A percentile compares a stretch with the other conserved stretches of the same genome.
Conservation (phyloP, 192 early-diverging fungal genomes). For the Linderina pennispora region DNA sequence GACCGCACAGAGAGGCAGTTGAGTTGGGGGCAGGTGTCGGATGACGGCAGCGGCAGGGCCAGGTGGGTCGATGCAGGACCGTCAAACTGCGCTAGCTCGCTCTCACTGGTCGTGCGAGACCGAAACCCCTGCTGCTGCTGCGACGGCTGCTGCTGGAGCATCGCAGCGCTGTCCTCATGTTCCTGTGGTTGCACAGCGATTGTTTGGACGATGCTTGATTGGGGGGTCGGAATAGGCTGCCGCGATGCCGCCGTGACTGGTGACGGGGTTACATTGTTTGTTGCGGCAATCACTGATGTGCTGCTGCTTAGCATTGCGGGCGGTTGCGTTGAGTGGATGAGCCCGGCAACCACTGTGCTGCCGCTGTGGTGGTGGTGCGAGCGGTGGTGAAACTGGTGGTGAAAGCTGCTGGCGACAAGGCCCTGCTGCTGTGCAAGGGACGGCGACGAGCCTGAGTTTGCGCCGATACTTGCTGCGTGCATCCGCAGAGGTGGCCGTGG, state of each 20-base stretch:
- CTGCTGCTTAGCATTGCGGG: too few relatives aligned
- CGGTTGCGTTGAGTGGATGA: too few relatives aligned
- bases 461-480: constrained; percentile 35
- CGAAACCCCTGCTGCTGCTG: constrained; percentile 31
- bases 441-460: constrained; percentile 1
- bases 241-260: background rate
- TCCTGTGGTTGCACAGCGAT: constrained; percentile 5
- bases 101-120: constrained; percentile 34
- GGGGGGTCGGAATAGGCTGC: background rate
- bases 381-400: too few relatives aligned
- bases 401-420: too few relatives aligned
- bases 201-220: too few relatives aligned
- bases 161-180: too few relatives aligned
- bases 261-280: too few relatives aligned
- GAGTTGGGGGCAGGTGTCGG: constrained; percentile 16
- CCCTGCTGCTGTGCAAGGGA: too few relatives aligned
- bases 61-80: constrained; percentile 39
- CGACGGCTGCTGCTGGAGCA: constrained; percentile 5
- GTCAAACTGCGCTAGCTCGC: constrained; percentile 45
- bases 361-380: too few relatives aligned
- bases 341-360: too few relatives aligned
- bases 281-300: too few relatives aligned
- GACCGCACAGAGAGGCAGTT: constrained; percentile 30
- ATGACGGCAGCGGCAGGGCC: constrained; percentile 43
- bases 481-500: constrained; percentile 23